A percentile compares a stretch with the other conserved stretches of the same genome.
phyloP scores from a whole-genome alignment of 768 basidiomycete genomes.

The Sporobolomyces roseus region DNA sequence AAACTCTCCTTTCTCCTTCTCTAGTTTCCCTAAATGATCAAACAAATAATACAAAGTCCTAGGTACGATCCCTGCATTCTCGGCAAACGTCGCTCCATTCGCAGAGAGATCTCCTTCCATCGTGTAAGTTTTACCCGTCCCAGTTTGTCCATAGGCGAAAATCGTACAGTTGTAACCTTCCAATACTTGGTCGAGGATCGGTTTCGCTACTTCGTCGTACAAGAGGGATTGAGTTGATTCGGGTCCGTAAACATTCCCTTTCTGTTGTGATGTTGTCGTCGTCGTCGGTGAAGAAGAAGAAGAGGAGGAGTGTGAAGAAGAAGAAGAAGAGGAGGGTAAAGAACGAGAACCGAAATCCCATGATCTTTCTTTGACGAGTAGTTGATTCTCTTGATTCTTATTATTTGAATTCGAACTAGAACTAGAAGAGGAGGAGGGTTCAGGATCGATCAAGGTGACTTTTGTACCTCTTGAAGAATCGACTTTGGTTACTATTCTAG shows the following conservation, averaged over 20 bases:
- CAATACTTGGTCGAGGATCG: constrained; percentile 89
- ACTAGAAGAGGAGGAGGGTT: constrained; percentile 61
- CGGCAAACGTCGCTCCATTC: constrained; percentile 78
- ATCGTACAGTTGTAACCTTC: constrained; percentile 87
- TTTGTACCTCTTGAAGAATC: constrained; percentile 35
- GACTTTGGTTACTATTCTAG: constrained; percentile 27
- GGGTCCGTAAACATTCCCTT: constrained; percentile 76
- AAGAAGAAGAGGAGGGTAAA: neutral
- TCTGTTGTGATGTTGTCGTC: neutral
- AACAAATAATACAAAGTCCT: constrained; percentile 88
- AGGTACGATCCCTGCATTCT: constrained; percentile 92
- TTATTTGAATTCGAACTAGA: too few species aligned
- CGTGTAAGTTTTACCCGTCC: constrained; percentile 98
- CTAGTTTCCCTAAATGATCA: constrained; percentile 69
- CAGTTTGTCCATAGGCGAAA: constrained; percentile 97
- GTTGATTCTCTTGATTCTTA: too few species aligned
- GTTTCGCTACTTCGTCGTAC: constrained; percentile 86
- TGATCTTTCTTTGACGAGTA: too few species aligned
- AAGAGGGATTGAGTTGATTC: constrained; percentile 93
- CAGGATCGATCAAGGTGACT: constrained; percentile 46
- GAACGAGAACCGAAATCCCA: constrained; percentile 73
- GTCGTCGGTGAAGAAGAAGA: neutral
- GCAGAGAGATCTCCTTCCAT: constrained; percentile 93
- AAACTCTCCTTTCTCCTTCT: constrained; percentile 60
- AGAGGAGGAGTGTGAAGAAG: neutral